Base-by-base conservation (phyloP, 345 rosid species). In the Draba incana region DNA sequence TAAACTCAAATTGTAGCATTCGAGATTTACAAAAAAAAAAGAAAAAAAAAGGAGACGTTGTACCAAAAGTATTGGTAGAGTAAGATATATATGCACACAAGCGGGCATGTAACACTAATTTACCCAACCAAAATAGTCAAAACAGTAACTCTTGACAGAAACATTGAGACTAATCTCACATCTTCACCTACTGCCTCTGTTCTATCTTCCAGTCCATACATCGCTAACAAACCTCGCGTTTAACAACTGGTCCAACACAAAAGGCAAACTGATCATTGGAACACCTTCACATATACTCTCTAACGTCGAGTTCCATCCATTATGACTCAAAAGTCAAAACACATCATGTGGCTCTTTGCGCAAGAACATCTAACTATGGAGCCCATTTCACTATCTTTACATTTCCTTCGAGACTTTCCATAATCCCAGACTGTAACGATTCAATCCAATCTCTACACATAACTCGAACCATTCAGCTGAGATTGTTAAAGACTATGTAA, bases 191-290 rank as follows among this genome's bases (percentile, higher is more conserved):
- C 20, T 20, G 20, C 20, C 20, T 20, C 20, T 20, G 20, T 20
- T 20, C 20, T 20, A 20, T 20, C 20, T 20, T 20, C 20, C 20
- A 20, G 20, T 82, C 92, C 97, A 92, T 0, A 77, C 84, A 20
- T 83, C 83, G 16, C 86, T 65, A 16, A 80, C 79, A 42, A 75
- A 77, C 69, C 95, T 76, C 9, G 92, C 82, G 42, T 86, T 92
- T 47, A 83, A 16, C 24, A 70, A 75, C 59, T 89, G 96, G 16
- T 89, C 97, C 43, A 77, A 84, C 12, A 75, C 74, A 38, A 53
- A 78, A 12, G 96, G 92, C 86, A 86, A 88, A 20, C 95, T 84
- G 28, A 88, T 74, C 96, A 89, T 86, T 0, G 95, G 96, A 54
- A 86, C 87, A 0, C 92, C 87, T 0, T 79, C 81, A 0, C 68